Evolutionary conservation across 2,329 filamentous ascomycete genomes (phyloP).

Genomic region (Monosporascus sp.): DNA sequence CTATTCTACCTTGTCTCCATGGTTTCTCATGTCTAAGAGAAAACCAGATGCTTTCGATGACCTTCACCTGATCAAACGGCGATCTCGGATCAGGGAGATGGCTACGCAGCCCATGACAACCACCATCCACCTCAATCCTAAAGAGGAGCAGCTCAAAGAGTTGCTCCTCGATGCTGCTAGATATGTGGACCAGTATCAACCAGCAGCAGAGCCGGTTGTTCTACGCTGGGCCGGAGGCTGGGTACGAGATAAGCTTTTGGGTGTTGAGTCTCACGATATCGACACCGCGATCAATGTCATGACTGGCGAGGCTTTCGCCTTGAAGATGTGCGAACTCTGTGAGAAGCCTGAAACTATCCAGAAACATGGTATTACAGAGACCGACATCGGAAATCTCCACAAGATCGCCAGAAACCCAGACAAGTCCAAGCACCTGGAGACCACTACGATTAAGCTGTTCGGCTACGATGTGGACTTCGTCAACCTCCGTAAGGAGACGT

Average conservation of each 20-base stretch:
- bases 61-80: conserved; percentile 8
- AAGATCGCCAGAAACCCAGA: conserved; percentile 90
- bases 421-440: conserved; percentile 94
- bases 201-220: conserved; percentile 50
- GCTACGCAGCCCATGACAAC: conserved; percentile 20
- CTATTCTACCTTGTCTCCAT: not conserved
- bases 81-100: conserved; percentile 23
- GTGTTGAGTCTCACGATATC: conserved; percentile 70
- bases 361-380: conserved; percentile 52
- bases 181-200: conserved; percentile 52
- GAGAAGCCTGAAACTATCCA: conserved; percentile 52
- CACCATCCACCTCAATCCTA: conserved; percentile 53
- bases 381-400: conserved; percentile 70
- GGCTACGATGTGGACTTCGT: conserved; percentile 90
- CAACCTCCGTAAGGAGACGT: conserved; percentile 88
- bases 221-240: conserved; percentile 81
- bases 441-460: conserved; percentile 78
- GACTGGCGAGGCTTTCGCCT: conserved; percentile 74
- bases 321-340: conserved; percentile 64
- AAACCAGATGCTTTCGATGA: conserved; percentile 18
- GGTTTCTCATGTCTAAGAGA: conserved; percentile 25
- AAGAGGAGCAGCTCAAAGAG: conserved; percentile 67
- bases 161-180: conserved; percentile 78
- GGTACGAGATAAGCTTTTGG: conserved; percentile 80
- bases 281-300: conserved; percentile 82